Conservation (phyloP, 2,329 filamentous ascomycete genomes). For the Aquanectria penicillioides region DNA sequence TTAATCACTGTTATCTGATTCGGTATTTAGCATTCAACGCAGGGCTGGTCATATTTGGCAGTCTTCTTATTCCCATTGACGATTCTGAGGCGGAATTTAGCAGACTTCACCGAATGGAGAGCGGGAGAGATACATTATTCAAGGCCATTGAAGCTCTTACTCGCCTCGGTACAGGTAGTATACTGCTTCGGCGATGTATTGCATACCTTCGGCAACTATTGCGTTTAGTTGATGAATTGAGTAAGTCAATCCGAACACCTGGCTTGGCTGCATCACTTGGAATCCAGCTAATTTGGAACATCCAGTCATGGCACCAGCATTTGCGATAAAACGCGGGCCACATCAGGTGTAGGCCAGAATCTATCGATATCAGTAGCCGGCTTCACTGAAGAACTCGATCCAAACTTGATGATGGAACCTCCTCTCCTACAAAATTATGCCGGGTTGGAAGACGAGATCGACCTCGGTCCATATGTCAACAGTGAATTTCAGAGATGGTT, state of each 20-base stretch:
- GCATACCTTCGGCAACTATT: neutral
- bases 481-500: slow-evolving; percentile 13
- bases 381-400: neutral
- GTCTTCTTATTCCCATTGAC: slow-evolving; percentile 8
- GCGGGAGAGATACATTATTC: neutral
- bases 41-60: slow-evolving; percentile 17
- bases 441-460: slow-evolving; percentile 4
- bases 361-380: neutral
- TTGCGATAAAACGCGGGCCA: too few species aligned
- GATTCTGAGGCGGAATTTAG: neutral
- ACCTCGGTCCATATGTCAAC: slow-evolving; percentile 1
- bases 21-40: slow-evolving; percentile 14
- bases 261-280: too few species aligned
- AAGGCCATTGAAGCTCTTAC: neutral
- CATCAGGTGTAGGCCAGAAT: too few species aligned
- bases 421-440: neutral
- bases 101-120: neutral
- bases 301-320: too few species aligned
- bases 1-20: too few species aligned
- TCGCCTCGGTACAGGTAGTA: neutral
- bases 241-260: too few species aligned
- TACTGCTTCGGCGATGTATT: neutral
- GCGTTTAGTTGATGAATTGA: neutral
- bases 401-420: neutral
- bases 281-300: too few species aligned